A percentile compares a stretch with the other conserved stretches of the same genome.
phyloP scores from a whole-genome alignment of 2,329 filamentous ascomycete genomes.

The Chalara sp. region DNA sequence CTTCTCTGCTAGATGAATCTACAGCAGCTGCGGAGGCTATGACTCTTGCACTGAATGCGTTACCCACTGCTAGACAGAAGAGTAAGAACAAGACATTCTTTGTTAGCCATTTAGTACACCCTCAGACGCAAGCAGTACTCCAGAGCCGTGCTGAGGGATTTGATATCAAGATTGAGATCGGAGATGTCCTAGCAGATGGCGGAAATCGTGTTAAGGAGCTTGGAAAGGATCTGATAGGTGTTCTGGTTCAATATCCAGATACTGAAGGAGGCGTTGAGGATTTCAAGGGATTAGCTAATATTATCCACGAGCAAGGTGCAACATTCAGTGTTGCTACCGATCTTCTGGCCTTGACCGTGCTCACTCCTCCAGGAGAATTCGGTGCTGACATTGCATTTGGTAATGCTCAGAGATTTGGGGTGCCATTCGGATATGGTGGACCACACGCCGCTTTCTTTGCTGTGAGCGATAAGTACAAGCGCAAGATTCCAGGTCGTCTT shows the following conservation, averaged over 20 bases:
- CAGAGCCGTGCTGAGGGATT: conserved; percentile 86
- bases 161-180: conserved; percentile 69
- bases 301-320: conserved; percentile 69
- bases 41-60: conserved; percentile 79
- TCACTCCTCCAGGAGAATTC: conserved; percentile 88
- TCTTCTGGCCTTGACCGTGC: conserved; percentile 75
- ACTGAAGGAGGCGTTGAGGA: conserved; percentile 75
- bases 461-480: conserved; percentile 83
- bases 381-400: conserved; percentile 94
- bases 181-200: conserved; percentile 62
- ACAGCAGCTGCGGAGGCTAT: conserved; percentile 93
- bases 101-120: conserved; percentile 75
- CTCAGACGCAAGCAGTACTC: conserved; percentile 80
- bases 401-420: conserved; percentile 83
- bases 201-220: conserved; percentile 62
- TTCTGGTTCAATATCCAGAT: conserved; percentile 92
- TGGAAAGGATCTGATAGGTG: conserved; percentile 78
- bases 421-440: conserved; percentile 86
- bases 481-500: conserved; percentile 86
- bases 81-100: conserved; percentile 73
- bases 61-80: conserved; percentile 67
- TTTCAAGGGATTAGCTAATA: conserved; percentile 66
- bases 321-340: conserved; percentile 87
- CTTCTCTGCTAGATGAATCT: conserved; percentile 82
- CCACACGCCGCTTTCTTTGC: conserved; percentile 98